Base-by-base conservation (phyloP, 179 eudicot species). In the Corrigiola litoralis region DNA sequence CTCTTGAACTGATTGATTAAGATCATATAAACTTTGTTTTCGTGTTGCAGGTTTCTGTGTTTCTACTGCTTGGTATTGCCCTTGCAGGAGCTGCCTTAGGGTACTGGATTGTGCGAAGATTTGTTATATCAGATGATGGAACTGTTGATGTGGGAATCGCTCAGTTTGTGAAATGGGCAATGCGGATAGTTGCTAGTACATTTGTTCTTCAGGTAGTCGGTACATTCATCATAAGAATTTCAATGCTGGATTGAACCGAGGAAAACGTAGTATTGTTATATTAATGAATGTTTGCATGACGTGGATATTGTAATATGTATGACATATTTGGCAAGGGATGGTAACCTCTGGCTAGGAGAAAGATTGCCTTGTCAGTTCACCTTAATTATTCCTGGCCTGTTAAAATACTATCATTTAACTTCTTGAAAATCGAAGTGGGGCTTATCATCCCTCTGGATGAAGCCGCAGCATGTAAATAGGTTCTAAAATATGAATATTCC, bases 81-180 rank as follows among this genome's bases (percentile, higher is more conserved):
- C 81, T 92, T 31, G 80, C 89, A 0, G 96, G 98, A 81, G 98
- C 96, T 77, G 96, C 80, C 48, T 80, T 87, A 41, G 98, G 98
- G 18, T 90, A 77, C 75, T 90, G 92, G 88, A 83, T 90, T 62
- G 96, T 92, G 58, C 82, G 96, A 38, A 85, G 82, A 66, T 87
- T 63, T 80, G 83, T 89, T 60, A 80, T 92, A 65, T 72, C 86
- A 40, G 95, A 89, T 38, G 98, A 92, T 70, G 98, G 98, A 62
- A 77, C 76, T 53, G 92, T 92, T 56, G 97, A 91, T 73, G 86
- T 78, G 75, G 95, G 86, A 23, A 66, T 92, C 54, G 96, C 95
- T 75, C 87, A 80, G 61, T 92, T 92, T 67, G 90, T 92, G 69
- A 90, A 92, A 76, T 89, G 98, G 98, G 85, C 95, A 44, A 79